Percentiles rank a stretch among this genome's conserved stretches.
Conservation (phyloP, 2,329 filamentous ascomycete genomes). For the Venturia asperata region DNA sequence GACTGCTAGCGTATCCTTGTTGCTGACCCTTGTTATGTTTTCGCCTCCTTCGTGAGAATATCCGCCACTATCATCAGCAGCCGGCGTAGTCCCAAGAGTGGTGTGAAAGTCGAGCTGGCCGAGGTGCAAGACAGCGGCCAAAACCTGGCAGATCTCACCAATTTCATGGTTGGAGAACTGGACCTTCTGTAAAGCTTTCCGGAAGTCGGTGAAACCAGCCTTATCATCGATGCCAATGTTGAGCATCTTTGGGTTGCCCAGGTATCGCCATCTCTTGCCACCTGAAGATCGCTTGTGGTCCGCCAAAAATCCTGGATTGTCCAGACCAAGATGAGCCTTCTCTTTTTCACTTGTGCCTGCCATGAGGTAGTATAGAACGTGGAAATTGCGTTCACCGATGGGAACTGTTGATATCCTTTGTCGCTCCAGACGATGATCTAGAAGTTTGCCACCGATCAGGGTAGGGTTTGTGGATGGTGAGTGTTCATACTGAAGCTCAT, state of each 20-base stretch:
- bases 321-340: slow-evolving; percentile 72
- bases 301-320: slow-evolving; percentile 37
- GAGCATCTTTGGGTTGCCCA: slow-evolving; percentile 92
- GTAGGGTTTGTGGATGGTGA: slow-evolving; percentile 75
- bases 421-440: slow-evolving; percentile 87
- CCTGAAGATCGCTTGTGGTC: slow-evolving; percentile 47
- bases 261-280: slow-evolving; percentile 86
- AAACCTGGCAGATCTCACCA: slow-evolving; percentile 90
- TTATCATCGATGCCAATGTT: slow-evolving; percentile 95
- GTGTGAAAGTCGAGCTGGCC: slow-evolving; percentile 92
- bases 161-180: slow-evolving; percentile 92
- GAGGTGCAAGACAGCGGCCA: slow-evolving; percentile 92
- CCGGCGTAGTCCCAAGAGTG: slow-evolving; percentile 68
- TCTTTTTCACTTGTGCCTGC: slow-evolving; percentile 87
- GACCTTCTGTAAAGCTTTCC: slow-evolving; percentile 85
- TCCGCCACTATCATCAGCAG: slow-evolving; percentile 85
- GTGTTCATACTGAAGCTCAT: slow-evolving; percentile 94
- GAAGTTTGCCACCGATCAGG: slow-evolving; percentile 85
- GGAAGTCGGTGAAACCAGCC: slow-evolving; percentile 95
- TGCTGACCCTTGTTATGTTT: slow-evolving; percentile 78
- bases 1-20: slow-evolving; percentile 79
- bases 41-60: slow-evolving; percentile 93
- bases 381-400: slow-evolving; percentile 93
- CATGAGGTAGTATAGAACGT: slow-evolving; percentile 90
- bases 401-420: slow-evolving; percentile 88